Evolutionary conservation across 1,284 basidiomycete genomes (phyloP).

Genomic region (Rhodotorula mucilaginosa): DNA sequence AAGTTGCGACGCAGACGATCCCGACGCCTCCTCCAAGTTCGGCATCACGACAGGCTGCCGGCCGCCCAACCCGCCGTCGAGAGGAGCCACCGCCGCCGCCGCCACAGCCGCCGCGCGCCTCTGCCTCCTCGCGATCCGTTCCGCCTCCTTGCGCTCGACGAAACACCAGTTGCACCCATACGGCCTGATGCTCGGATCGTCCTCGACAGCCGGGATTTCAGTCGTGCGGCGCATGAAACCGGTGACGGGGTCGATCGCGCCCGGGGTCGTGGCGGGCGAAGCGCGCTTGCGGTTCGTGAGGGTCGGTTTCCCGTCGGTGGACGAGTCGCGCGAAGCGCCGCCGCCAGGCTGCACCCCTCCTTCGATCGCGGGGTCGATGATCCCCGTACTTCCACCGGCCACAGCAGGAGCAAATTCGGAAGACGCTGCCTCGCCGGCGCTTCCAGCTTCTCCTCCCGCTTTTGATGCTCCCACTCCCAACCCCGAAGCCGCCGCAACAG

Average conservation of each 20-base stretch:
- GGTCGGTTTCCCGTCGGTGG: neutral
- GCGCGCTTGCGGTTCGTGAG: neutral
- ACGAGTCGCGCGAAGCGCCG: neutral
- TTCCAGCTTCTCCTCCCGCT: neutral
- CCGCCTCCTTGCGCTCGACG: conserved; percentile 8
- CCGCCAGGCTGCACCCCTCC: too few species aligned
- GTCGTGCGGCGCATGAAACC: conserved; percentile 19
- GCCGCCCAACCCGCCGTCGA: too few species aligned
- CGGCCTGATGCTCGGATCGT: conserved; percentile 36
- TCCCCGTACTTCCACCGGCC: too few species aligned
- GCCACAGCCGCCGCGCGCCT: neutral
- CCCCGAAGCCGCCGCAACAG: neutral
- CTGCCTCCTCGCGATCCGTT: neutral
- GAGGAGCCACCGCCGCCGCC: neutral
- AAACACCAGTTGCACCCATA: conserved; percentile 38
- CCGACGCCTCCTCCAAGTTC: neutral
- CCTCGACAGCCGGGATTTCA: conserved; percentile 39
- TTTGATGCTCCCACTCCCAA: neutral
- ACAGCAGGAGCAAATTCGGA: conserved; percentile 3
- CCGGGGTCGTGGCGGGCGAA: neutral
- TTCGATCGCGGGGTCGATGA: neutral
- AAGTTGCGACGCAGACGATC: too few species aligned
- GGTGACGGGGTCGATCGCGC: conserved; percentile 11
- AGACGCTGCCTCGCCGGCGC: neutral
- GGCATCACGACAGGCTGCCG: too few species aligned